Evolutionary conservation across 495 filamentous ascomycete species (phyloP).

Genomic region (Bryoglossum gracile): DNA sequence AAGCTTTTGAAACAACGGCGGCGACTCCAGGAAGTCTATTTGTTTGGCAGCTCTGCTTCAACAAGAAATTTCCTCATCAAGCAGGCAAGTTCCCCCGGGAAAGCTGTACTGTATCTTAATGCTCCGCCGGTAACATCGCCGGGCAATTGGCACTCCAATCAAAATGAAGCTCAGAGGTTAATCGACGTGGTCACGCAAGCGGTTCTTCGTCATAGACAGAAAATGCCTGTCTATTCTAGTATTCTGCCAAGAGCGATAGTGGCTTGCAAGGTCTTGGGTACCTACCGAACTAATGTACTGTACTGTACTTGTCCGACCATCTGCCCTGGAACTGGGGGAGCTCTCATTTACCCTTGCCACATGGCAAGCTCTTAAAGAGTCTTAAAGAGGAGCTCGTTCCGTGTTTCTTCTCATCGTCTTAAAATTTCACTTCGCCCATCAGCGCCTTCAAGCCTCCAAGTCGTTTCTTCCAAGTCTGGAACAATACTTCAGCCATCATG

Average conservation of each 20-base stretch:
- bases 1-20: not conserved
- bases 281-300: not conserved
- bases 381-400: no score
- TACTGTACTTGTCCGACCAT: not conserved
- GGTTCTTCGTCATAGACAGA: not conserved
- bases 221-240: not conserved
- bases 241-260: not conserved
- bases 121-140: no score
- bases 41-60: not conserved
- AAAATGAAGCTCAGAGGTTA: no score
- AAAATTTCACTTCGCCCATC: not conserved
- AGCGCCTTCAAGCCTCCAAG: not conserved
- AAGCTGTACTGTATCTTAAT: no score
- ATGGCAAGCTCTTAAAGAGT: no score
- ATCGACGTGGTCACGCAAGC: not conserved
- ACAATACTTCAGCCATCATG: constrained; percentile 30
- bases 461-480: not conserved
- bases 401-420: not conserved
- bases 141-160: no score
- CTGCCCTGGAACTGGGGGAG: not conserved
- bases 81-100: not conserved
- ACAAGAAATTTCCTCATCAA: not conserved
- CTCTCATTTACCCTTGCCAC: not conserved
- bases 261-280: not conserved
- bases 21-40: not conserved